Conservation (phyloP, 2,329 filamentous ascomycete genomes). For the Pyrenochaeta sp. region DNA sequence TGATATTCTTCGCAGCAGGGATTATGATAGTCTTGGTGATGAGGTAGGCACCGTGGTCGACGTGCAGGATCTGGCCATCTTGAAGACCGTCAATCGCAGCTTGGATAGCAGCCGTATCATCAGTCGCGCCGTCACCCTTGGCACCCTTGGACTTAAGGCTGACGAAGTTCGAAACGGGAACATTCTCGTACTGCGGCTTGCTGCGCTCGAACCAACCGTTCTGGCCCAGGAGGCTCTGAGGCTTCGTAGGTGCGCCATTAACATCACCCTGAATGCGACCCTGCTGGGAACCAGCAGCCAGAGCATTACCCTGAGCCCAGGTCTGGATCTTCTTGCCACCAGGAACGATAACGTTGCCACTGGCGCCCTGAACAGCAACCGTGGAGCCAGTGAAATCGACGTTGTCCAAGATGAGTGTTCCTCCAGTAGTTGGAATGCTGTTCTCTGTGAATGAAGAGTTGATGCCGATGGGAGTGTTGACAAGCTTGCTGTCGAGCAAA, state of each 20-base stretch:
- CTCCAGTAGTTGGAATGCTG: conserved; percentile 74
- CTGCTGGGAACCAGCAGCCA: conserved; percentile 60
- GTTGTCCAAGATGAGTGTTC: conserved; percentile 86
- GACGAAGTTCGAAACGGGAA: conserved; percentile 75
- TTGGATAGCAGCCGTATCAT: conserved; percentile 88
- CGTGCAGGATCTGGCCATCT: conserved; percentile 69
- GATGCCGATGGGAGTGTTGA: conserved; percentile 78
- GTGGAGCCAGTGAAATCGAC: conserved; percentile 80
- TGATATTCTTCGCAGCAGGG: conserved; percentile 72
- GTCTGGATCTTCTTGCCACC: conserved; percentile 74
- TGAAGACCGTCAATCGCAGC: conserved; percentile 74
- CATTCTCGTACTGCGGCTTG: conserved; percentile 85
- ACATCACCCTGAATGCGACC: conserved; percentile 65
- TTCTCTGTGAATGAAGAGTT: conserved; percentile 78
- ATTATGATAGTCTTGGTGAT: conserved; percentile 68
- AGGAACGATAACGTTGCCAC: conserved; percentile 69
- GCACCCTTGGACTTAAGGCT: conserved; percentile 85
- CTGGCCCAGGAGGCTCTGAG: conserved; percentile 69
- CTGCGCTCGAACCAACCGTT: conserved; percentile 81
- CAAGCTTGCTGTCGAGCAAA: conserved; percentile 81
- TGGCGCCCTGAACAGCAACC: conserved; percentile 69
- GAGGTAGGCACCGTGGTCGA: conserved; percentile 70
- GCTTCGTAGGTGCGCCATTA: conserved; percentile 65
- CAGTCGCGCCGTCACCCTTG: conserved; percentile 84
- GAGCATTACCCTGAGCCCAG: conserved; percentile 83